phyloP scores from a whole-genome alignment of 305 asterid genomes.

The Plantago coronopus region DNA sequence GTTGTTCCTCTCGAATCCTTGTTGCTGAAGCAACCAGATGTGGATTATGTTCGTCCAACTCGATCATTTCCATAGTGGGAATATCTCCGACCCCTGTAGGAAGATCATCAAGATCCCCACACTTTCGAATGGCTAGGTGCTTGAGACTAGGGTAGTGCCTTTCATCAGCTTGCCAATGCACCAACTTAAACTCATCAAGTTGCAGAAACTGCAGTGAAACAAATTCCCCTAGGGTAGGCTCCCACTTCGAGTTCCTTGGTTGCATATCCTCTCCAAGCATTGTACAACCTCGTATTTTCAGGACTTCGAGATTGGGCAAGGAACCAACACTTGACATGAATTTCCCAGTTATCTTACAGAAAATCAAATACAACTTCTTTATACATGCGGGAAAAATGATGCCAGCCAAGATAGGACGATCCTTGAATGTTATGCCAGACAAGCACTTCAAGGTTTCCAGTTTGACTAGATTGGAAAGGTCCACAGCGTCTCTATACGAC shows the following conservation, averaged over 20 bases:
- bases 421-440: neutral
- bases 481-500: neutral
- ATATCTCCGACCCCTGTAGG: conserved; percentile 28
- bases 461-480: conserved; percentile 18
- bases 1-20: conserved; percentile 25
- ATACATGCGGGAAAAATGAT: conserved; percentile 13
- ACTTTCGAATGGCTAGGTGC: conserved; percentile 13
- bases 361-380: conserved; percentile 11
- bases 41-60: conserved; percentile 7
- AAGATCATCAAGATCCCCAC: conserved; percentile 17
- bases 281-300: conserved; percentile 8
- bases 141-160: conserved; percentile 25
- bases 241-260: conserved; percentile 21
- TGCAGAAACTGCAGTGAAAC: conserved; percentile 11
- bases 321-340: conserved; percentile 13
- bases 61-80: conserved; percentile 22
- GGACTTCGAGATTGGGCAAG: conserved; percentile 24
- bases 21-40: conserved; percentile 18
- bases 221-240: conserved; percentile 17
- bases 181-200: conserved; percentile 12
- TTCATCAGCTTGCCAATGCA: conserved; percentile 18
- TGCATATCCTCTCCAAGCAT: neutral
- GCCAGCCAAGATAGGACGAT: neutral
- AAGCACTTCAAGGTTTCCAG: conserved; percentile 23
- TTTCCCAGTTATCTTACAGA: conserved; percentile 5